Conservation (phyloP, 148 eudicot species). For the Dianthus caryophyllus region DNA sequence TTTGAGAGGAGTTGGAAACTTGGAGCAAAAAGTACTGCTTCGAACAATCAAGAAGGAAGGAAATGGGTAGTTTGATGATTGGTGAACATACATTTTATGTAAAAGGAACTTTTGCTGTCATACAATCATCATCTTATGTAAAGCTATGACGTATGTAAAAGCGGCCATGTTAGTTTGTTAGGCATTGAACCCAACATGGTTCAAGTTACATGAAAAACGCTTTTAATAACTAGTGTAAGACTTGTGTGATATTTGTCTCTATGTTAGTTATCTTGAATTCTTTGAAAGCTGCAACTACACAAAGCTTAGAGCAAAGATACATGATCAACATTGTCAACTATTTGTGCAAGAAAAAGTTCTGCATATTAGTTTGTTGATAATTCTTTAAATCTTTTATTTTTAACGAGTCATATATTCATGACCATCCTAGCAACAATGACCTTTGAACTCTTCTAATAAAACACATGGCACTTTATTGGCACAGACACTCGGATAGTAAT, state of each 20-base stretch:
- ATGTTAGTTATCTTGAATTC: too few species aligned
- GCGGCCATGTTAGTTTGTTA: neutral
- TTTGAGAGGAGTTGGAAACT: neutral
- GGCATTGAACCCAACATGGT: too few species aligned
- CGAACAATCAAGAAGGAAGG: too few species aligned
- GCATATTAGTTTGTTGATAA: too few species aligned
- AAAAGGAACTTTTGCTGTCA: neutral
- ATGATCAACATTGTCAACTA: too few species aligned
- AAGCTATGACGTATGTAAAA: too few species aligned
- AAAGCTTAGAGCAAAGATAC: neutral
- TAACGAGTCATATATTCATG: too few species aligned
- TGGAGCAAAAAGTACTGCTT: neutral
- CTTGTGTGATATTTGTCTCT: too few species aligned
- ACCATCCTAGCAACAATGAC: neutral
- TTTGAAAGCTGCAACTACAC: neutral
- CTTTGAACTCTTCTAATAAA: slow-evolving; percentile 13
- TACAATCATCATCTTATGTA: neutral
- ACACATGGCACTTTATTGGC: slow-evolving; percentile 28
- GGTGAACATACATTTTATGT: neutral
- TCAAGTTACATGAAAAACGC: too few species aligned
- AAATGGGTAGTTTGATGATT: neutral
- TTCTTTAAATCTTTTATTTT: too few species aligned
- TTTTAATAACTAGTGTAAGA: neutral
- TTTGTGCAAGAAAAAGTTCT: too few species aligned
- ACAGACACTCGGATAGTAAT: slow-evolving; percentile 90